Evolutionary conservation across 345 rosid species (phyloP).

Genomic region (Psidium friedrichsthalianum): DNA sequence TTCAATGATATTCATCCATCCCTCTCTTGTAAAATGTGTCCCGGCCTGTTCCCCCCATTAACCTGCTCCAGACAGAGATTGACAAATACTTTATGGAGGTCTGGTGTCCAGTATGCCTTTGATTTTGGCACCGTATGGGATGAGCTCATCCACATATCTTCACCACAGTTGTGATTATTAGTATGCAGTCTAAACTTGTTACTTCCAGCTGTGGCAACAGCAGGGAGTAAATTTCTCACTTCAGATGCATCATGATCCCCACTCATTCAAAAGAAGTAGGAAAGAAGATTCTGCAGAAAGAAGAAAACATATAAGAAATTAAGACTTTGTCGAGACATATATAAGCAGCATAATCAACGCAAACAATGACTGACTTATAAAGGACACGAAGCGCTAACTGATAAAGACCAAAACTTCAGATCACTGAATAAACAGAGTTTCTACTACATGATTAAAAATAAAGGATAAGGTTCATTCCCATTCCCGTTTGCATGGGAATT

Average conservation of each 20-base stretch:
- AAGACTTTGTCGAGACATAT: background rate
- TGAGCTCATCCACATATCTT: background rate
- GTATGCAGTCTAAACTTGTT: background rate
- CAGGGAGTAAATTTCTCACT: background rate
- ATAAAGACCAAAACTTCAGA: background rate
- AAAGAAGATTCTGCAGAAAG: background rate
- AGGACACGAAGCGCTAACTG: background rate
- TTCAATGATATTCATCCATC: slow-evolving; percentile 20
- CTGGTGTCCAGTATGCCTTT: slow-evolving; percentile 28
- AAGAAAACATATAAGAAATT: background rate
- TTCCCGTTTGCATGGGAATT: background rate
- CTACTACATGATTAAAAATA: background rate
- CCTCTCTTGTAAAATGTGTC: slow-evolving; percentile 16
- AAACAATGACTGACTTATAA: background rate
- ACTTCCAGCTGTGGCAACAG: background rate
- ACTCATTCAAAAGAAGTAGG: background rate
- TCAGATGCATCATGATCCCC: background rate
- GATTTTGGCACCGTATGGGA: background rate
- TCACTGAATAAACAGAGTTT: background rate
- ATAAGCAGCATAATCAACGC: background rate
- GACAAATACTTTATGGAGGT: slow-evolving; percentile 23
- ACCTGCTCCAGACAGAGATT: slow-evolving; percentile 24
- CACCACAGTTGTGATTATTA: background rate
- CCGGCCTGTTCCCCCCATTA: slow-evolving; percentile 17
- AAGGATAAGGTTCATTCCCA: background rate